Conservation (phyloP, 768 basidiomycete species). For the Naematelia encephala region DNA sequence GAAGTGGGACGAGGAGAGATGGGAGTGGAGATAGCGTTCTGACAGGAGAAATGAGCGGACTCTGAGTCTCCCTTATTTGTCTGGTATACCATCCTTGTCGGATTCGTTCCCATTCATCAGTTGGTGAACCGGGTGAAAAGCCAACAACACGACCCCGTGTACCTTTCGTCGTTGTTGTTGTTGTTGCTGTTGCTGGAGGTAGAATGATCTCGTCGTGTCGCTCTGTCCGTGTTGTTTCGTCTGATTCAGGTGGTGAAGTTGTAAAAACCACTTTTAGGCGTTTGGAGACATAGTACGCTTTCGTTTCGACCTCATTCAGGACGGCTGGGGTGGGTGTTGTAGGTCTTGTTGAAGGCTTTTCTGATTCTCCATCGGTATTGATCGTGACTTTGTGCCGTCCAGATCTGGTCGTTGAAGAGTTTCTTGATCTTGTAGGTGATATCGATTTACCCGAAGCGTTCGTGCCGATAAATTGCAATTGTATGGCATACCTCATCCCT, state of each 20-base stretch:
- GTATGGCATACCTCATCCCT: slow-evolving; percentile 38
- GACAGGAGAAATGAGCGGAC: neutral
- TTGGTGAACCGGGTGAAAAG: slow-evolving; percentile 22
- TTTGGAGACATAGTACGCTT: slow-evolving; percentile 41
- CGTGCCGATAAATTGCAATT: slow-evolving; percentile 45
- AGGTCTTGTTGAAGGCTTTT: no score
- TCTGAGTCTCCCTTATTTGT: neutral
- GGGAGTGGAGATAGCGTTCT: neutral
- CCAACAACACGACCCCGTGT: slow-evolving; percentile 12
- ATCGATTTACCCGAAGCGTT: neutral
- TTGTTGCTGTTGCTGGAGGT: slow-evolving; percentile 8
- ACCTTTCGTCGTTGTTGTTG: neutral
- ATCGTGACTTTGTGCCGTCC: no score
- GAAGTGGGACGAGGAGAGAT: neutral
- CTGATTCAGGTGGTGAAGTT: slow-evolving; percentile 17
- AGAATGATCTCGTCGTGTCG: slow-evolving; percentile 34
- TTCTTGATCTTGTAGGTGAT: neutral
- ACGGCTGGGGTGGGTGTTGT: neutral
- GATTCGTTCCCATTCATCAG: slow-evolving; percentile 31
- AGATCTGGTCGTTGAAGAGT: slow-evolving; percentile 1
- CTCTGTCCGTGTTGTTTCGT: slow-evolving; percentile 25
- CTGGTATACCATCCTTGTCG: slow-evolving; percentile 21
- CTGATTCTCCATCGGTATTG: no score
- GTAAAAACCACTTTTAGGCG: slow-evolving; percentile 45
- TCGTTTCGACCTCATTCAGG: neutral